Base-by-base conservation (phyloP, 345 rosid species). In the Eucalyptus sp. region DNA sequence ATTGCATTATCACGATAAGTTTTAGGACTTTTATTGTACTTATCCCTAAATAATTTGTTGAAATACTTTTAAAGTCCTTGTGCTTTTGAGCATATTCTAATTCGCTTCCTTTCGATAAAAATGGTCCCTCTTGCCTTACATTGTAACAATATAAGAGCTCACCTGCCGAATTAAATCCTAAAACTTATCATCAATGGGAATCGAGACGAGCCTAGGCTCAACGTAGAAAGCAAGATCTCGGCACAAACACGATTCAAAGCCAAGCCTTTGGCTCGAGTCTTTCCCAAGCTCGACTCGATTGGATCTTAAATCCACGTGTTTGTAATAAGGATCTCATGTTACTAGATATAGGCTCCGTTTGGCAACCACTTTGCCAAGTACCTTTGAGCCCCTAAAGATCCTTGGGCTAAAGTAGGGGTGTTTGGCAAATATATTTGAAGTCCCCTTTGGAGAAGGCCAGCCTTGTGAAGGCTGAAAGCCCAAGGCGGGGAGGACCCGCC, bases 151-250 rank as follows among this genome's bases (percentile, higher is more conserved):
- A 31, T 66, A 66, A 66, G 79, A 31, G 79, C 22, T 66, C 3
- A 66, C 2, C 0, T 0, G 3, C 10, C 17, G 0, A 3, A 68
- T 68, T 68, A 16, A 68, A 13, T 68, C 24, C 12, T 33, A 33
- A 68, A 31, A 68, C 13, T 68, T 33, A 31, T 17, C 3, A 33
- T 68, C 0, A 1, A 17, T 17, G 10, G 24, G 43, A 68, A 33
- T 68, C 7, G 7, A 5, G 7, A 33, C 0, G 3, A 68, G 43
- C 24, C 24, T 8, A 33, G 13, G 80, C 80, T 16, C 6, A 33
- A 33, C 4, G 44, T 17, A 68, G 43, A 20, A 68, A 33, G 44
- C 44, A 33, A 17, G 80, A 17, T 33, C 13, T 11, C 3, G 2
- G 80, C 18, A 9, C 44, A 33, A 33, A 5, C 12, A 33, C 4